Evolutionary conservation across 768 basidiomycete species (phyloP).

Genomic region (Lactarius sp.): DNA sequence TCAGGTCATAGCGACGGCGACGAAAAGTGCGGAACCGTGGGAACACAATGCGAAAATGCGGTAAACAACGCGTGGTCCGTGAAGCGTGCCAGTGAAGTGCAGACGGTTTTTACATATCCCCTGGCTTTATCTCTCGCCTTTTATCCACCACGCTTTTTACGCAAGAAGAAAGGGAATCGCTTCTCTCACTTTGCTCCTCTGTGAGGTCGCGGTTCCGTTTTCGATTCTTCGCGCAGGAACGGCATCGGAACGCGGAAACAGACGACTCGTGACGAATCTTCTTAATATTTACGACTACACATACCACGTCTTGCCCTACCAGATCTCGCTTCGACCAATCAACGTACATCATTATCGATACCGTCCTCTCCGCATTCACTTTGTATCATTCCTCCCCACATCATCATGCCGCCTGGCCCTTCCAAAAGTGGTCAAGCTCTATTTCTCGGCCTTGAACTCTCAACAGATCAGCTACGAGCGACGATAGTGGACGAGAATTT

Average conservation of each 20-base stretch:
- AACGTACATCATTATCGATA: background rate
- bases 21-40: no score
- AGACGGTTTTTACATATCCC: background rate
- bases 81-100: background rate
- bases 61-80: background rate
- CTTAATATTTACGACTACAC: conserved; percentile 5
- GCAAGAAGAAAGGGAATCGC: background rate
- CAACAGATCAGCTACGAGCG: conserved; percentile 78
- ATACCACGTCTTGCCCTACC: background rate
- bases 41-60: background rate
- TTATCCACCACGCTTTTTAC: conserved; percentile 2
- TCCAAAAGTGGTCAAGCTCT: conserved; percentile 45
- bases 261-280: conserved; percentile 11
- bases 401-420: conserved; percentile 24
- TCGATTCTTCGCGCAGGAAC: conserved; percentile 6
- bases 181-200: background rate
- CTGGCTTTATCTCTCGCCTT: background rate
- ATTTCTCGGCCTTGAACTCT: conserved; percentile 83
- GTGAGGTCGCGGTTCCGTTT: conserved; percentile 4
- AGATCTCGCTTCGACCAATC: background rate
- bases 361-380: background rate
- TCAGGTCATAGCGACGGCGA: no score
- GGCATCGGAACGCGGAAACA: conserved; percentile 2
- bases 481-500: conserved; percentile 79
- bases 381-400: background rate